These are phyloP conservation scores for Quercus robur DNA, from an alignment of 306 rosid species.

Conservation along the genomic window DNA sequence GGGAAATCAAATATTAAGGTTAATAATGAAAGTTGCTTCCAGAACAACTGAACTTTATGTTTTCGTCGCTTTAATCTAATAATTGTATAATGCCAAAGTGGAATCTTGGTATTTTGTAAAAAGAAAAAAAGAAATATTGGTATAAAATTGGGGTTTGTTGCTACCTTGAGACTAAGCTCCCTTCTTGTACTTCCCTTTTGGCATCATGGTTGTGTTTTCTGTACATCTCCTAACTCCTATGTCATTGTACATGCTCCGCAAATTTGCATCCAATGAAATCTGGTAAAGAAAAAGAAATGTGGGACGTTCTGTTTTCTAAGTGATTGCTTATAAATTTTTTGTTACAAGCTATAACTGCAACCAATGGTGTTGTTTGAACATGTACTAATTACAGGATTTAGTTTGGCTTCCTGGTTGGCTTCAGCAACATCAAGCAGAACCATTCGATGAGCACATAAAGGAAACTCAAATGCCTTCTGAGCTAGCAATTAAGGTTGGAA, in stretches of 20 bases:
- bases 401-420: constrained; percentile 91
- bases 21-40: no score
- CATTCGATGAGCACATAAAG: constrained; percentile 30
- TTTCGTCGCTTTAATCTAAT: no score
- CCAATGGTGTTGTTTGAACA: neutral
- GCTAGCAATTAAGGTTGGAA: constrained; percentile 44
- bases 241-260: neutral
- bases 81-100: no score
- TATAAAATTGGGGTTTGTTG: no score
- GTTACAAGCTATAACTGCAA: neutral
- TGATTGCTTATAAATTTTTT: neutral
- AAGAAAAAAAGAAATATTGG: no score
- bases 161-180: no score
- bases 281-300: neutral
- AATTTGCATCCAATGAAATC: neutral
- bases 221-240: no score
- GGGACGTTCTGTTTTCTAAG: neutral
- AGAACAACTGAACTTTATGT: no score
- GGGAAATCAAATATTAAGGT: no score
- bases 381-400: constrained; percentile 47
- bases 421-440: constrained; percentile 58
- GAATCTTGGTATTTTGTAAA: no score
- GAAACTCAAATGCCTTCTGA: constrained; percentile 30
- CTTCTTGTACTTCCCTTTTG: no score
- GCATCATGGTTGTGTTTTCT: no score